Evolutionary conservation across 257 asterid species (phyloP), one percentile per base, ranked within the genome.

Genomic region (Jaltomata sinuosa): DNA sequence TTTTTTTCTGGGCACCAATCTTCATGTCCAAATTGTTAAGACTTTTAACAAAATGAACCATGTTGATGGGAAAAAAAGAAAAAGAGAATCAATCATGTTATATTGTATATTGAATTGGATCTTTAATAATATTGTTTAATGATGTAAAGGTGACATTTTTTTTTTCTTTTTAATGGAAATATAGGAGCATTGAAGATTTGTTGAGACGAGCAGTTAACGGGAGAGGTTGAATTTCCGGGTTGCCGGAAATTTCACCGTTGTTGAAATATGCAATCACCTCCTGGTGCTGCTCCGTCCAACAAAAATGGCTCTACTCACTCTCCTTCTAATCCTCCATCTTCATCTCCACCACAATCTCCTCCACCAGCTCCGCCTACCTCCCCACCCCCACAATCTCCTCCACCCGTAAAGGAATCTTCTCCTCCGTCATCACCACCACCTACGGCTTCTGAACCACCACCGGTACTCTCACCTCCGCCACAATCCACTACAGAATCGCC

Each of bases 191-290:
- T 85, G 61, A 76, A 54, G 55, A 76, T 61, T 81, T 77, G 83
- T 49, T 32, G 68, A 68, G 83, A 64, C 62, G 65, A 49, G 86
- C 82, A 74, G 82, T 42, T 72, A 82, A 74, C 42, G 67, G 87
- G 88, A 84, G 84, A 62, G 87, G 84, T 89, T 85, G 85, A 83
- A 59, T 53, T 64, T 83, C 84, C 87, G 84, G 12, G 12, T 29
- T 50, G 40, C 84, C 84, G 90, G 88, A 82, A 85, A 31, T 87
- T 16, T 61, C 84, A 50, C 50, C 62, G 12, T 57, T 61, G 65
- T 45, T 21, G 57, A 81, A 84, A 84, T 42, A 57, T 81, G 79
- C 78, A 69, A 49, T 16, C 87, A 16, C 81, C 84, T 47, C 38
- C 80, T 12, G 54, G 9, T 32, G 36, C 84, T 52, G 57, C 88